These are phyloP conservation scores for Serendipita sp. DNA, from an alignment of 768 basidiomycete genomes.

Conservation along the genomic window DNA sequence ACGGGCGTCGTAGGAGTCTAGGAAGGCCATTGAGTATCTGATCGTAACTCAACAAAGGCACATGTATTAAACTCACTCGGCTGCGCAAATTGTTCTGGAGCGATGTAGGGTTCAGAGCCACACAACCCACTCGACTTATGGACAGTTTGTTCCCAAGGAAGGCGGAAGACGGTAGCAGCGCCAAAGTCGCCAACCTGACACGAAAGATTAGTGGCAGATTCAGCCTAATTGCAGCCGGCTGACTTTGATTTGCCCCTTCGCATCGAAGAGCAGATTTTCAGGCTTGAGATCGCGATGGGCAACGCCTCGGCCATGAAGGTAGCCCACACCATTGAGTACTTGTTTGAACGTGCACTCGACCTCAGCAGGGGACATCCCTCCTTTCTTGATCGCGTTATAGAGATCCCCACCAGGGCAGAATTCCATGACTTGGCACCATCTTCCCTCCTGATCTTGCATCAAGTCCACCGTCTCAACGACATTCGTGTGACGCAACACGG, in stretches of 20 bases:
- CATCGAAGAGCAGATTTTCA: slow-evolving; percentile 92
- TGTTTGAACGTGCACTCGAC: slow-evolving; percentile 98
- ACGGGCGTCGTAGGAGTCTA: slow-evolving; percentile 72
- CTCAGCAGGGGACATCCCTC: slow-evolving; percentile 77
- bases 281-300: slow-evolving; percentile 98
- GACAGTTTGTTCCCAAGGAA: slow-evolving; percentile 95
- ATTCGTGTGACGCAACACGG: slow-evolving; percentile 84
- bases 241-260: slow-evolving; percentile 85
- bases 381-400: slow-evolving; percentile 98
- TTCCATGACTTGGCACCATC: slow-evolving; percentile 99
- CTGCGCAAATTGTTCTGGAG: slow-evolving; percentile 89
- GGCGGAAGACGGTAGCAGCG: slow-evolving; percentile 94
- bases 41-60: slow-evolving; percentile 26
- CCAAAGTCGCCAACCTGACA: slow-evolving; percentile 92
- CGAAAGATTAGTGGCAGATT: slow-evolving; percentile 12
- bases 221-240: slow-evolving; percentile 12
- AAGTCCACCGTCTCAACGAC: slow-evolving; percentile 98
- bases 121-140: slow-evolving; percentile 96
- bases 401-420: slow-evolving; percentile 97
- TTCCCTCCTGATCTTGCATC: slow-evolving; percentile 90
- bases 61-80: slow-evolving; percentile 13
- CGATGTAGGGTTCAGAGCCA: slow-evolving; percentile 97
- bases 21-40: slow-evolving; percentile 10
- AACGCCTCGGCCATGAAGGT: slow-evolving; percentile 91
- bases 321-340: slow-evolving; percentile 72